Percentiles rank a stretch among this genome's conserved stretches.
Evolutionary conservation across 345 rosid species (phyloP).

Genomic region (Aquilaria sinensis): DNA sequence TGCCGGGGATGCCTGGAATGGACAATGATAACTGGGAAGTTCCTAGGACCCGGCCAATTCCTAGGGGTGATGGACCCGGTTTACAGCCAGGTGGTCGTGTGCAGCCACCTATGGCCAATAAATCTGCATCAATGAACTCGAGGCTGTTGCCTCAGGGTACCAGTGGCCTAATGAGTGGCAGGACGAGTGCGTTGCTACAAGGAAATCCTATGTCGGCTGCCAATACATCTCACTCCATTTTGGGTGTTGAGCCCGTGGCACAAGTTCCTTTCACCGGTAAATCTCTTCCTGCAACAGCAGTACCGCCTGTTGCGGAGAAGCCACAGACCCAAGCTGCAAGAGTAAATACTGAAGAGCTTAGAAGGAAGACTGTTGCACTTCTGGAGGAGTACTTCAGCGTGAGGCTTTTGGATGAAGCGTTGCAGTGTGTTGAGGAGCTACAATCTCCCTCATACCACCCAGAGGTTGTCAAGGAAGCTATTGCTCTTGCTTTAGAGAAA

Average conservation of each 20-base stretch:
- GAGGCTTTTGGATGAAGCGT: constrained; percentile 55
- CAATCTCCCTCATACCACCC: constrained; percentile 59
- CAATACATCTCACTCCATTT: constrained; percentile 16
- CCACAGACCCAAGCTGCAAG: constrained; percentile 24
- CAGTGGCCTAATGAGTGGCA: constrained; percentile 55
- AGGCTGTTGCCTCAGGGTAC: constrained; percentile 77
- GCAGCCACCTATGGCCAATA: constrained; percentile 38
- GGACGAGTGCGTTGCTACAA: constrained; percentile 77
- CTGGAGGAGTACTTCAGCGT: constrained; percentile 70
- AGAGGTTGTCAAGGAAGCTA: constrained; percentile 78
- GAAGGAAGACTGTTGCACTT: constrained; percentile 51
- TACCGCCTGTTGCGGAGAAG: constrained; percentile 20
- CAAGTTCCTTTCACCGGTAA: constrained; percentile 21
- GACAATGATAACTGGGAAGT: constrained; percentile 86
- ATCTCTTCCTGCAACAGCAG: constrained; percentile 15
- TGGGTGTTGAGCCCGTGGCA: constrained; percentile 24
- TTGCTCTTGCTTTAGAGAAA: constrained; percentile 62
- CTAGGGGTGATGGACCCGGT: constrained; percentile 66
- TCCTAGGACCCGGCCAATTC: constrained; percentile 57
- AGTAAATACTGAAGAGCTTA: constrained; percentile 43
- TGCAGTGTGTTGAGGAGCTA: constrained; percentile 68
- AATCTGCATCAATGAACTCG: constrained; percentile 48
- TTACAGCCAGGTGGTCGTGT: constrained; percentile 37
- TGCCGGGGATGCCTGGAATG: constrained; percentile 96
- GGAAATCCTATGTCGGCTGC: constrained; percentile 35